These are phyloP conservation scores for Neonectria punicea DNA, from an alignment of 2,329 filamentous ascomycete species.

Conservation along the genomic window DNA sequence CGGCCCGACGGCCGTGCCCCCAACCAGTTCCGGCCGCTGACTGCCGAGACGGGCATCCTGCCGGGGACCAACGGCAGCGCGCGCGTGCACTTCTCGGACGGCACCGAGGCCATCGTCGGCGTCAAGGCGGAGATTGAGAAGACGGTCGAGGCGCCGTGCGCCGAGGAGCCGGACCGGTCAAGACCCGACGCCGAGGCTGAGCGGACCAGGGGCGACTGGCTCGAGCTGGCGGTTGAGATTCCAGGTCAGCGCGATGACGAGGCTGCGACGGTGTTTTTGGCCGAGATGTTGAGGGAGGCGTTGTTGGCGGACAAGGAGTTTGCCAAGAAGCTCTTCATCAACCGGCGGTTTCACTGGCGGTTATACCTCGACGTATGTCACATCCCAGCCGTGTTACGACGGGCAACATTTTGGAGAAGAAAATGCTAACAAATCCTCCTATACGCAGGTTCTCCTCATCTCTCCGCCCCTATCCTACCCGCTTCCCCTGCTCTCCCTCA, in stretches of 20 bases:
- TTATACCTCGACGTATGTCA: conserved; percentile 87
- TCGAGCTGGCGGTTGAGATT: conserved; percentile 92
- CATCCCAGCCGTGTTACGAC: not conserved
- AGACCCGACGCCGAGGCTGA: conserved; percentile 51
- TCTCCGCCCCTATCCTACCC: conserved; percentile 95
- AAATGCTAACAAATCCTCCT: conserved; percentile 17
- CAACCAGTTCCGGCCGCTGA: conserved; percentile 89
- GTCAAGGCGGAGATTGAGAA: conserved; percentile 95
- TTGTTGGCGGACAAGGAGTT: conserved; percentile 78
- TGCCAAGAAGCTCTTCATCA: conserved; percentile 82
- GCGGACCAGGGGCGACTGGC: conserved; percentile 73
- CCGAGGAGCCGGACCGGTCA: conserved; percentile 45
- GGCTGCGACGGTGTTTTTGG: conserved; percentile 85
- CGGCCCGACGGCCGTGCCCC: conserved; percentile 86
- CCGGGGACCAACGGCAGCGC: conserved; percentile 92
- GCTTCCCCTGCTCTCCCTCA: conserved; percentile 89
- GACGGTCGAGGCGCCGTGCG: conserved; percentile 55
- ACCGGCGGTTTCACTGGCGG: conserved; percentile 94
- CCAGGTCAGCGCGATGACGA: conserved; percentile 93
- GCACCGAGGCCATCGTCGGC: conserved; percentile 94
- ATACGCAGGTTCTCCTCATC: conserved; percentile 81
- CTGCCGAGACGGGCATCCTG: conserved; percentile 89
- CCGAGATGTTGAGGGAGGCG: conserved; percentile 89
- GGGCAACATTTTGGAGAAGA: not conserved
- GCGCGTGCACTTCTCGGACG: conserved; percentile 92